A percentile compares a stretch with the other conserved stretches of the same genome.
Evolutionary conservation across 177 flowering plant species (phyloP).

Genomic region (Tripterygium wilfordii): DNA sequence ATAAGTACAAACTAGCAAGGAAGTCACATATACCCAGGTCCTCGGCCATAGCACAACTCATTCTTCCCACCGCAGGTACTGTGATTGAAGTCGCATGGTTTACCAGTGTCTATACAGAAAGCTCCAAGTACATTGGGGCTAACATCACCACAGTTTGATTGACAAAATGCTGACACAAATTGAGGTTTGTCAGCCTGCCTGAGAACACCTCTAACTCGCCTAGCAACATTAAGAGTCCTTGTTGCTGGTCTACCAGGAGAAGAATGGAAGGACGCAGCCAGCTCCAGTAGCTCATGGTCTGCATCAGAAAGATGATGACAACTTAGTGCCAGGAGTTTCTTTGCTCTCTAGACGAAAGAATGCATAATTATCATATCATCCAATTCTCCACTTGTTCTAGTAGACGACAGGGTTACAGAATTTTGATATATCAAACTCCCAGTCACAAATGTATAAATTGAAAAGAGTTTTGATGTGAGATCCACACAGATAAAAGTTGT

Average conservation of each 20-base stretch:
- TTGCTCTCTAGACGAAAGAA: no score
- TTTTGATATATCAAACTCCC: no score
- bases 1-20: constrained; percentile 1
- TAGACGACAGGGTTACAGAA: no score
- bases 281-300: constrained; percentile 74
- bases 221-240: constrained; percentile 50
- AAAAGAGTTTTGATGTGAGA: no score
- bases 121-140: constrained; percentile 99
- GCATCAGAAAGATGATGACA: no score
- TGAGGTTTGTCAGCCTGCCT: constrained; percentile 61
- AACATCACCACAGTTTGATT: constrained; percentile 96
- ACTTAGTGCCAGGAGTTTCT: no score
- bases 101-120: constrained; percentile 87
- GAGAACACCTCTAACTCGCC: constrained; percentile 67
- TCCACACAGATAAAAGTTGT: no score
- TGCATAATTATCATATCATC: no score
- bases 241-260: constrained; percentile 62
- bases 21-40: constrained; percentile 86
- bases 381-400: no score
- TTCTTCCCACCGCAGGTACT: constrained; percentile 98
- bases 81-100: constrained; percentile 98
- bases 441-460: no score
- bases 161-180: constrained; percentile 98
- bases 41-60: constrained; percentile 94
- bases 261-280: constrained; percentile 80